Conservation (phyloP, 305 asterid species). For the Striga hermonthica region DNA sequence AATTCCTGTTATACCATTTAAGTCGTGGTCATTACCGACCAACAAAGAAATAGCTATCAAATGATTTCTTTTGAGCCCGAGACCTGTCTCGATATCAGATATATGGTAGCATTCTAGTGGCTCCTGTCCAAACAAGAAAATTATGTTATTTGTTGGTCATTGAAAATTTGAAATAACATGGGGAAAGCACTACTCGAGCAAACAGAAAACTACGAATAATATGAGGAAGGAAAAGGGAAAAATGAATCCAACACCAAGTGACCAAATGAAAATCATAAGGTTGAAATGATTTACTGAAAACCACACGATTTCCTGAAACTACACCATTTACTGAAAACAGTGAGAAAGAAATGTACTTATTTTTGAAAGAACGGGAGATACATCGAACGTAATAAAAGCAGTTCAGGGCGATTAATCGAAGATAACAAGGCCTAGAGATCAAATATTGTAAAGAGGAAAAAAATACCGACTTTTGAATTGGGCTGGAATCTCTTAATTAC, state of each 20-base stretch:
- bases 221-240: not conserved
- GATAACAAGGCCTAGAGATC: too few species aligned
- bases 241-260: not conserved
- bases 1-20: slow-evolving; percentile 71
- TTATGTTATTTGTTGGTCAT: slow-evolving; percentile 12
- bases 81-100: slow-evolving; percentile 78
- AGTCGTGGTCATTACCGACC: slow-evolving; percentile 90
- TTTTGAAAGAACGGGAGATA: too few species aligned
- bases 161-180: not conserved
- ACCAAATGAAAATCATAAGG: too few species aligned
- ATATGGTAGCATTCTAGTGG: slow-evolving; percentile 84
- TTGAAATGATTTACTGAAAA: too few species aligned
- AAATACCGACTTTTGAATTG: slow-evolving; percentile 65
- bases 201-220: not conserved
- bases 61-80: slow-evolving; percentile 77
- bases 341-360: too few species aligned
- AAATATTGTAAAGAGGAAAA: not conserved
- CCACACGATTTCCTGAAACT: too few species aligned
- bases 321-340: too few species aligned
- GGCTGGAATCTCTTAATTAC: slow-evolving; percentile 71
- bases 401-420: too few species aligned
- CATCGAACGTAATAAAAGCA: too few species aligned
- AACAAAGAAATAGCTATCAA: slow-evolving; percentile 80
- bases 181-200: not conserved
- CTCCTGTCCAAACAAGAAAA: slow-evolving; percentile 51